Percentiles rank a stretch among this genome's conserved stretches.
phyloP scores from a whole-genome alignment of 495 filamentous ascomycete species.

The Tuber indicum region DNA sequence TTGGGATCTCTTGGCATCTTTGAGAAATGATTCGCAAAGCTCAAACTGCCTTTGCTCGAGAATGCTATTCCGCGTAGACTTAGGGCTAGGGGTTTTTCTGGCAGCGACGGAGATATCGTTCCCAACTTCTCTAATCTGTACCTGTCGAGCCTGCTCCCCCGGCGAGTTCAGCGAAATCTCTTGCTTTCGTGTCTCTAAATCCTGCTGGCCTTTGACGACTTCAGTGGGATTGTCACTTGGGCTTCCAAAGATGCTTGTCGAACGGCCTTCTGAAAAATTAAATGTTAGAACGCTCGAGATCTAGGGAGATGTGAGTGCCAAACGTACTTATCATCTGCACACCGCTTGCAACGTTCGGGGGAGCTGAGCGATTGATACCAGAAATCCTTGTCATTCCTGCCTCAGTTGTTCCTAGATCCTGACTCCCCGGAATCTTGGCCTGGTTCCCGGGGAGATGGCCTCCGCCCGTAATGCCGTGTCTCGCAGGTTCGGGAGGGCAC shows the following conservation, averaged over 20 bases:
- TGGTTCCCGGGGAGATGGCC: neutral
- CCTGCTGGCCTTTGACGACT: neutral
- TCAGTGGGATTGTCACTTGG: neutral
- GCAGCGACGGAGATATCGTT: neutral
- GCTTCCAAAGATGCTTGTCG: neutral
- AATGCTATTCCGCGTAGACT: neutral
- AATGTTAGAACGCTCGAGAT: neutral
- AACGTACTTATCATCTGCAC: neutral
- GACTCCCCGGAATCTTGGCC: neutral
- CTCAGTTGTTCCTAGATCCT: neutral
- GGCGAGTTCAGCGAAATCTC: neutral
- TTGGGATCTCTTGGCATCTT: neutral
- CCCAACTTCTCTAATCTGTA: neutral
- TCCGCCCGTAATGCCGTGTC: neutral
- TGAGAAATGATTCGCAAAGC: neutral
- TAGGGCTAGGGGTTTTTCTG: neutral
- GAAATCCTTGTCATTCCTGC: neutral
- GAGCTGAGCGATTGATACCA: neutral
- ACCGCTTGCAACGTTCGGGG: neutral
- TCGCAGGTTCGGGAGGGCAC: neutral
- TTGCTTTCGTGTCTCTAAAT: neutral
- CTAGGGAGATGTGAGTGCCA: neutral
- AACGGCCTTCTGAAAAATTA: neutral
- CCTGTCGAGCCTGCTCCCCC: neutral
- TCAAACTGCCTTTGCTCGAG: conserved; percentile 1